These are phyloP conservation scores for Thielaviopsis ethacetica DNA, from an alignment of 2,329 filamentous ascomycete genomes.

Conservation along the genomic window DNA sequence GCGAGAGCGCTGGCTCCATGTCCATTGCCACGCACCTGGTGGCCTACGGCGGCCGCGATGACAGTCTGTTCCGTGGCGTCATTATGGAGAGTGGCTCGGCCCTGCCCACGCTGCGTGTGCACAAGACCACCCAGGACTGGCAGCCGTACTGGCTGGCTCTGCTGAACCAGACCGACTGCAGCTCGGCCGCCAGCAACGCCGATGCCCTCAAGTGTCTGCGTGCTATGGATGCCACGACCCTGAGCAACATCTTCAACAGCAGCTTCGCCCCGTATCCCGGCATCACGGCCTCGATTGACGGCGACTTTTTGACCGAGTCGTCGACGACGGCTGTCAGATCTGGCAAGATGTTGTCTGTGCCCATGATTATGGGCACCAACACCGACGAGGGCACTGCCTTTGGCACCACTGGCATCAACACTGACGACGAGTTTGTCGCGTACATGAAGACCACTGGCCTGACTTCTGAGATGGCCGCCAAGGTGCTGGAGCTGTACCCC, in stretches of 20 bases:
- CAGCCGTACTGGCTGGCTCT: conserved; percentile 18
- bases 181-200: conserved; percentile 11
- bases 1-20: conserved; percentile 35
- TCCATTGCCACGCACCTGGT: conserved; percentile 33
- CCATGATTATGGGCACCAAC: conserved; percentile 47
- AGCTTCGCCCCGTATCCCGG: conserved; percentile 12
- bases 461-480: conserved; percentile 17
- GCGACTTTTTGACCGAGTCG: conserved; percentile 24
- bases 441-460: conserved; percentile 19
- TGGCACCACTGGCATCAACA: conserved; percentile 35
- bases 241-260: conserved; percentile 18
- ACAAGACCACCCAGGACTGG: conserved; percentile 14
- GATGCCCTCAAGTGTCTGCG: conserved; percentile 20
- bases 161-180: conserved; percentile 16
- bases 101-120: conserved; percentile 15
- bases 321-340: conserved; percentile 34
- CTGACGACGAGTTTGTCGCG: conserved; percentile 32
- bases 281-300: conserved; percentile 19
- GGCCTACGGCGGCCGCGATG: conserved; percentile 35
- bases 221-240: conserved; percentile 17
- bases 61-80: conserved; percentile 35
- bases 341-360: conserved; percentile 46
- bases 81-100: conserved; percentile 33
- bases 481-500: conserved; percentile 30
- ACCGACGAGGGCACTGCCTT: conserved; percentile 47